Conservation (phyloP, 768 basidiomycete species). For the Rhizopogon vulgaris region DNA sequence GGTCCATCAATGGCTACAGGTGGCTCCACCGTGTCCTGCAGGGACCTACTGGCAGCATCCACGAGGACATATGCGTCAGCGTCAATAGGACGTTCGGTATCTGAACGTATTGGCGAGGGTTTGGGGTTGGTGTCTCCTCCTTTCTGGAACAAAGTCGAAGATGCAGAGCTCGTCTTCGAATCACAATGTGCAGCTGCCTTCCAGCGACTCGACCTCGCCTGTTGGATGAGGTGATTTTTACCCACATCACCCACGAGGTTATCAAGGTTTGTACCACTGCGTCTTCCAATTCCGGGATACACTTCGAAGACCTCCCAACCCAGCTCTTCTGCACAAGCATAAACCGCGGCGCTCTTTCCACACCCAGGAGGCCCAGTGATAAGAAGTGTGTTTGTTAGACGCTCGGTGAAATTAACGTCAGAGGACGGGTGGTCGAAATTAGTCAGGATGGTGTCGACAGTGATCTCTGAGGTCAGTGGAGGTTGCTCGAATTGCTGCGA, state of each 20-base stretch:
- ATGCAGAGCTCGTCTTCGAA: conserved; percentile 4
- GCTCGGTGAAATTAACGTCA: conserved; percentile 28
- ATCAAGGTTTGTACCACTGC: conserved; percentile 73
- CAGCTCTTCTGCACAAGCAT: conserved; percentile 90
- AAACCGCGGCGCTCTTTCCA: conserved; percentile 90
- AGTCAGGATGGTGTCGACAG: conserved; percentile 4
- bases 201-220: conserved; percentile 5
- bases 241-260: conserved; percentile 87
- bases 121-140: conserved; percentile 1
- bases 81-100: conserved; percentile 6
- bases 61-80: conserved; percentile 1
- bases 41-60: conserved; percentile 2
- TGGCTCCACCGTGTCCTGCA: conserved; percentile 1
- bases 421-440: conserved; percentile 8
- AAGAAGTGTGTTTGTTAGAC: conserved; percentile 82
- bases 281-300: conserved; percentile 89
- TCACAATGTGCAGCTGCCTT: conserved; percentile 5
- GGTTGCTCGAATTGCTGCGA: not conserved
- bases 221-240: conserved; percentile 78
- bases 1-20: conserved; percentile 1
- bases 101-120: conserved; percentile 17
- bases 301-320: conserved; percentile 98
- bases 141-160: conserved; percentile 13
- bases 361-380: conserved; percentile 76
- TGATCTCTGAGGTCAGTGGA: not conserved